Conservation (phyloP, 139 green algal species). For the Chlorella sp. region DNA sequence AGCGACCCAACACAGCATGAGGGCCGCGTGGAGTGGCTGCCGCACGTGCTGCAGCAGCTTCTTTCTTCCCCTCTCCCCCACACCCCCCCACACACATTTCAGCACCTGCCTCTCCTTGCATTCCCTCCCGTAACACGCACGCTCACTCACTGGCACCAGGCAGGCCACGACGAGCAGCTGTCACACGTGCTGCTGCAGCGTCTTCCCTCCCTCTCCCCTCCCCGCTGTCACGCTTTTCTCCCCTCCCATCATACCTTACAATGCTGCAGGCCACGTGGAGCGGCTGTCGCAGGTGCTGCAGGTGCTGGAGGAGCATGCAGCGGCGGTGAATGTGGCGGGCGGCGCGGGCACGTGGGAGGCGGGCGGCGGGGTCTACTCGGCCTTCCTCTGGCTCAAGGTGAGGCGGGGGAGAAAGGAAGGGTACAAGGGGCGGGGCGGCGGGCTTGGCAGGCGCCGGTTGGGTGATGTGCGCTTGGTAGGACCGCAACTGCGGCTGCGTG, state of each 20-base stretch:
- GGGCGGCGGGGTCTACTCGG: conserved; percentile 46
- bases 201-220: neutral
- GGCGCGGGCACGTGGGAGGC: conserved; percentile 32
- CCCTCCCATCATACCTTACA: too few relatives aligned
- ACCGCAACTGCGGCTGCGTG: too few relatives aligned
- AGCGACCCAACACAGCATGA: too few relatives aligned
- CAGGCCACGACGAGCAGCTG: too few relatives aligned
- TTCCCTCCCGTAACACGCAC: too few relatives aligned
- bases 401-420: neutral
- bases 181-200: neutral
- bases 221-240: too few relatives aligned
- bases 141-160: too few relatives aligned
- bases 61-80: too few relatives aligned
- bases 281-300: conserved; percentile 4
- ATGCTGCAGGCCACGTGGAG: neutral
- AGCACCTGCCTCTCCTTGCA: too few relatives aligned
- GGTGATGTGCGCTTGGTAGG: too few relatives aligned
- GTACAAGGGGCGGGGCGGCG: neutral
- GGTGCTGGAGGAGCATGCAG: conserved; percentile 33
- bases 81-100: too few relatives aligned
- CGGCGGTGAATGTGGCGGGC: conserved; percentile 23
- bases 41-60: conserved; percentile 29
- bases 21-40: neutral
- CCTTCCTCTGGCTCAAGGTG: conserved; percentile 41
- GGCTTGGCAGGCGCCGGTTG: neutral